Evolutionary conservation across 2,329 filamentous ascomycete genomes (phyloP), one percentile per base, ranked within the genome.

Genomic region (Apiospora aurea): DNA sequence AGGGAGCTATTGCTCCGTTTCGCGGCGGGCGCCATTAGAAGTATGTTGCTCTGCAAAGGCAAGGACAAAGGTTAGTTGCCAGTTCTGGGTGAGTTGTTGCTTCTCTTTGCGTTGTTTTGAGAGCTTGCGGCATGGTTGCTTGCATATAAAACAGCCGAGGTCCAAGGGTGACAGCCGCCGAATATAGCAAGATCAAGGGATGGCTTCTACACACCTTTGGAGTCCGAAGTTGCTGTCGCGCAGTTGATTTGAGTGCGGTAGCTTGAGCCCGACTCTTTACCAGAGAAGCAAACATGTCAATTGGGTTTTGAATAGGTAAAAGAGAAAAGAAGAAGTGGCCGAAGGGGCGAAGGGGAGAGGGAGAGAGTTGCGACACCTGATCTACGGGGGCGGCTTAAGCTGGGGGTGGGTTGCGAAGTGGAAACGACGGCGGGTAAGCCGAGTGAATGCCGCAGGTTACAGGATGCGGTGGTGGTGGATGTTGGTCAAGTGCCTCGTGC

Each of bases 1-100:
- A 89, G 82, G 74, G 89, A 89, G 84, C 88, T 91, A 79, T 84
- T 90, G 81, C 85, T 87, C 80, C 89, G 83, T 80, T 82, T 85
- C 76, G 83, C 81, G 75, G 85, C 81, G 69, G 86, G 83, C 66
- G 88, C 86, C 88, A 91, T 90, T 80, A 67, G 34, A 79, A 71
- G 57, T 73, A 73, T 73, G 70, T 64, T 70, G 67, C 49, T 73
- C 79, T 81, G 77, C 76, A 73, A 73, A 44, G 53, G 34, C 69
- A 46, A 41, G 4, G 41, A 64, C 18, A 67, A 38, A 38, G 67
- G 34, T 10, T n/a, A 24, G 4, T 34, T 26, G 44, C 61, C 21
- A 41, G 49, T n/a, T 68, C 67, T 34, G 29, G 2, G 16, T 38
- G n/a, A 21, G 8, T 51, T 51, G 1, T 24, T 10, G 26, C 46